These are phyloP conservation scores for Suhomyces coccinellae DNA, from an alignment of 1,139 yeast species.

Conservation along the genomic window DNA sequence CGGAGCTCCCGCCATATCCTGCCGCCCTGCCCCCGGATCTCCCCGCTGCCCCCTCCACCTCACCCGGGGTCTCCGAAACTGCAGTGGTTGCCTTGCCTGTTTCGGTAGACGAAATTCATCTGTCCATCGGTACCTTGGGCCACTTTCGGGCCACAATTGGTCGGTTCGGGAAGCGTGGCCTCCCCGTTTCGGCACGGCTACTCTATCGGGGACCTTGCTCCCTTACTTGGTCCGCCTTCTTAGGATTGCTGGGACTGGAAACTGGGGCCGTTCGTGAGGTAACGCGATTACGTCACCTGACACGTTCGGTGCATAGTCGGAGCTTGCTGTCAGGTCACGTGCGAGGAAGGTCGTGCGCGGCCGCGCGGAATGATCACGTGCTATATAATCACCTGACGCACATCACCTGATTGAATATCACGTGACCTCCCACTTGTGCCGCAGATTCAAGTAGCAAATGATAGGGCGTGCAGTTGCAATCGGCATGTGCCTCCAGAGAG, in stretches of 20 bases:
- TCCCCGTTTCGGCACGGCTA: neutral
- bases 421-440: neutral
- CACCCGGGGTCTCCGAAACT: too few relatives aligned
- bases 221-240: neutral
- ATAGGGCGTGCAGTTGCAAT: neutral
- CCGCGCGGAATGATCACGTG: too few relatives aligned
- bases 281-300: constrained; percentile 2
- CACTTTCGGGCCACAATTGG: neutral
- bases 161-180: neutral
- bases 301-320: constrained; percentile 2
- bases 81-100: neutral
- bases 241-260: neutral
- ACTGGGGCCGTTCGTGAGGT: neutral
- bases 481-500: neutral
- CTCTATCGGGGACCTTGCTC: neutral
- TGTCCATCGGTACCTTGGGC: neutral
- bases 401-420: too few relatives aligned
- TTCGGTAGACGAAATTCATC: neutral
- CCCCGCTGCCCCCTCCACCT: too few relatives aligned
- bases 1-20: too few relatives aligned
- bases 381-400: too few relatives aligned
- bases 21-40: too few relatives aligned
- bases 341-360: neutral
- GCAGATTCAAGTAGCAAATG: neutral
- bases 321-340: neutral